These are phyloP conservation scores for Imleria badia DNA, from an alignment of 768 basidiomycete species.

Conservation along the genomic window DNA sequence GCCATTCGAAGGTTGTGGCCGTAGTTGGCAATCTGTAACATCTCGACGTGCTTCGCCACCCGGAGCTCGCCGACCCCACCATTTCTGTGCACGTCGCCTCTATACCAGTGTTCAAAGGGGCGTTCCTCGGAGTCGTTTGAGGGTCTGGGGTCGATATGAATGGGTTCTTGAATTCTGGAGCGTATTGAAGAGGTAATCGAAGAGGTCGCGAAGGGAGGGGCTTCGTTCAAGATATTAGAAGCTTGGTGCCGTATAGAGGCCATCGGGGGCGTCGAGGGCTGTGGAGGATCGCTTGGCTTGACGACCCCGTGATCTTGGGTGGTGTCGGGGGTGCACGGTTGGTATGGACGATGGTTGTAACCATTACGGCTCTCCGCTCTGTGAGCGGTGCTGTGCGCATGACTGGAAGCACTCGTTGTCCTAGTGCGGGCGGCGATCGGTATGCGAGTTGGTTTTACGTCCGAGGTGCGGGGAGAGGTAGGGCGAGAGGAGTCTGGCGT, in stretches of 20 bases:
- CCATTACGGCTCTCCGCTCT: slow-evolving; percentile 41
- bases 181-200: slow-evolving; percentile 46
- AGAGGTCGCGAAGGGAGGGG: slow-evolving; percentile 54
- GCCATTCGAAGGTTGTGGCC: slow-evolving; percentile 56
- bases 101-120: slow-evolving; percentile 89
- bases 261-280: slow-evolving; percentile 33
- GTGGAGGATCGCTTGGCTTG: slow-evolving; percentile 30
- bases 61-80: slow-evolving; percentile 86
- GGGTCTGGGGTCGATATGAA: slow-evolving; percentile 41
- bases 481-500: slow-evolving; percentile 40
- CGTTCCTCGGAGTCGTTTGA: slow-evolving; percentile 79
- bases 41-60: slow-evolving; percentile 72
- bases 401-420: slow-evolving; percentile 43
- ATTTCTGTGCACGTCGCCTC: slow-evolving; percentile 82
- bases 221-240: slow-evolving; percentile 60
- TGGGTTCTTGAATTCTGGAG: slow-evolving; percentile 34
- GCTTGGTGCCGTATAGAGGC: slow-evolving; percentile 38
- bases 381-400: slow-evolving; percentile 31
- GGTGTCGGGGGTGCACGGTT: slow-evolving; percentile 28
- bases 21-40: slow-evolving; percentile 86
- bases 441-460: slow-evolving; percentile 48
- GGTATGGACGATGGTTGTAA: slow-evolving; percentile 21
- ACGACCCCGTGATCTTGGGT: slow-evolving; percentile 32
- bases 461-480: slow-evolving; percentile 44
- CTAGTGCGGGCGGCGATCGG: slow-evolving; percentile 43